Conservation (phyloP, 2,329 filamentous ascomycete species). For the Curvularia eragrostidis region DNA sequence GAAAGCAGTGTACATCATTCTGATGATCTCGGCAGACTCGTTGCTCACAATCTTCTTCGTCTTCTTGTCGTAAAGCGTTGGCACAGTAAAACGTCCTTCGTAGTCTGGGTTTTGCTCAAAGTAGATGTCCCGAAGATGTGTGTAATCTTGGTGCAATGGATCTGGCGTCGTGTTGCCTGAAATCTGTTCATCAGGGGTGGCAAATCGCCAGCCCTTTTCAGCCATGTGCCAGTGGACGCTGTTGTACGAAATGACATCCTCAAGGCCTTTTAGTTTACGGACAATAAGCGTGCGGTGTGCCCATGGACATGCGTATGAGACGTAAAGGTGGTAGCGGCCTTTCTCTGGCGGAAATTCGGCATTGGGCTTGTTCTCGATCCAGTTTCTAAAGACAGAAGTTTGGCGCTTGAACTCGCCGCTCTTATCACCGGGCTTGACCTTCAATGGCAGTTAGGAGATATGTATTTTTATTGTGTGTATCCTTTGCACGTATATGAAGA, state of each 20-base stretch:
- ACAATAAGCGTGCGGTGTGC: slow-evolving; percentile 88
- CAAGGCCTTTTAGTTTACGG: slow-evolving; percentile 87
- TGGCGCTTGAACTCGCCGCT: slow-evolving; percentile 93
- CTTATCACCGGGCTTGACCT: slow-evolving; percentile 64
- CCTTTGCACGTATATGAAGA: neutral
- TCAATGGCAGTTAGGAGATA: neutral
- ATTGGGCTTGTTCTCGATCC: slow-evolving; percentile 73
- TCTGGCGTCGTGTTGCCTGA: slow-evolving; percentile 65
- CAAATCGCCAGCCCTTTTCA: slow-evolving; percentile 82
- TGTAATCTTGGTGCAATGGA: slow-evolving; percentile 71
- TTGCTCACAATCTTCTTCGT: slow-evolving; percentile 82
- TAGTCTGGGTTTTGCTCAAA: slow-evolving; percentile 76
- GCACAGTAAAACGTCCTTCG: slow-evolving; percentile 82
- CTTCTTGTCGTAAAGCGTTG: slow-evolving; percentile 83
- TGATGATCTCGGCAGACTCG: slow-evolving; percentile 89
- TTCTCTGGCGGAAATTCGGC: slow-evolving; percentile 85
- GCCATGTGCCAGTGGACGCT: slow-evolving; percentile 93
- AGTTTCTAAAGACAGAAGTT: slow-evolving; percentile 80
- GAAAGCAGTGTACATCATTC: slow-evolving; percentile 86
- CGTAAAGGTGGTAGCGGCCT: slow-evolving; percentile 91
- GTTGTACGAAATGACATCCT: slow-evolving; percentile 79
- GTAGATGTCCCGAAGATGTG: slow-evolving; percentile 80
- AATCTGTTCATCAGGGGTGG: slow-evolving; percentile 66
- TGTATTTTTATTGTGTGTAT: neutral
- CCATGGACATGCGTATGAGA: slow-evolving; percentile 95